A percentile compares a stretch with the other conserved stretches of the same genome.
Evolutionary conservation across 148 eudicot genomes (phyloP).

Genomic region (Amaranthus palmeri): DNA sequence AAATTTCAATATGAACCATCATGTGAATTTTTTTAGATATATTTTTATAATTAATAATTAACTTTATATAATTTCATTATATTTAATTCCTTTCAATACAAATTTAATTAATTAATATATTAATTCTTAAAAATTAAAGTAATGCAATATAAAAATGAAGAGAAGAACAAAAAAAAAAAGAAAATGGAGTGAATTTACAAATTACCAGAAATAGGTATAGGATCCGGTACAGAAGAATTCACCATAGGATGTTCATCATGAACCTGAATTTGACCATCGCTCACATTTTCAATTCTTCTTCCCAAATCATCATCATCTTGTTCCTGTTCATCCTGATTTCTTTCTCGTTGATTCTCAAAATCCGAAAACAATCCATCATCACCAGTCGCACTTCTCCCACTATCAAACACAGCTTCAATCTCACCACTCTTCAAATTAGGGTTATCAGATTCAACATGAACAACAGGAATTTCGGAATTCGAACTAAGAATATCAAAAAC

Average conservation of each 20-base stretch:
- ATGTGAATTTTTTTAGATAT: no score
- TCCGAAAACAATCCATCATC: conserved; percentile 76
- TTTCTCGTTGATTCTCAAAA: conserved; percentile 27
- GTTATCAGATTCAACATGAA: neutral
- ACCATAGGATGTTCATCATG: neutral
- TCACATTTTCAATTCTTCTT: neutral
- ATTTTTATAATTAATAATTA: no score
- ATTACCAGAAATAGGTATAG: conserved; percentile 55
- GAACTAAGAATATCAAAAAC: conserved; percentile 66
- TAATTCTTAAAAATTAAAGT: no score
- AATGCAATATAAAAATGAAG: no score
- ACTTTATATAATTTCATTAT: no score
- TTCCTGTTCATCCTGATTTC: neutral
- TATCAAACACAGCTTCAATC: conserved; percentile 48
- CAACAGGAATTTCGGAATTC: conserved; percentile 7
- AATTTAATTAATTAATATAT: no score
- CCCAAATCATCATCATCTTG: neutral
- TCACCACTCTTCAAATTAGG: conserved; percentile 11
- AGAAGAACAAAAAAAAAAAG: neutral
- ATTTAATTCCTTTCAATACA: no score
- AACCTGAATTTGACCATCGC: neutral
- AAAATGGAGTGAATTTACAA: neutral
- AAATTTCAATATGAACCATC: no score
- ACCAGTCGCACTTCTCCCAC: conserved; percentile 55
- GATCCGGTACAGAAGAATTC: conserved; percentile 27